Base-by-base conservation (phyloP, 331 rosid species). In the Acacia pycnantha region DNA sequence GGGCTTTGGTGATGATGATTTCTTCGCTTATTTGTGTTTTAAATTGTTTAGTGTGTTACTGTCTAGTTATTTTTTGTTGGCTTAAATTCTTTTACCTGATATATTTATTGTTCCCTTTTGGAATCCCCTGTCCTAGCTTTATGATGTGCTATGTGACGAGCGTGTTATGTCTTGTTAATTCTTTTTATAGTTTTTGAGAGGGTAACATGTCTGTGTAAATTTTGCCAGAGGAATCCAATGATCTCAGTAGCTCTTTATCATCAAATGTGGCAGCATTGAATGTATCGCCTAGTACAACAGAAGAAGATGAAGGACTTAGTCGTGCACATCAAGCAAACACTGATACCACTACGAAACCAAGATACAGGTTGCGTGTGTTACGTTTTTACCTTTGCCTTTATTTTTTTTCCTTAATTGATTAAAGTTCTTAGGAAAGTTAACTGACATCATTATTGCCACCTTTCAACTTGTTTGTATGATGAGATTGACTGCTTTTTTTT, bases 361-460 rank as follows among this genome's bases (percentile, higher is more conserved):
- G 85, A 85, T 88, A 86, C 88, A 90, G 91, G 93, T 90, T 19
- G 13, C n/a, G 66, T 18, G 47, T 47, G 13, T 24, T 29, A 56
- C 56, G 27, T 47, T 21, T 59, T 76, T 46, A 35, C 69, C 15
- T 66, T 2, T 69, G 27, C 61, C 79, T 46, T 24, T 79, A 33
- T 47, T 35, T 41, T 21, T 47, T 50, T 18, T 8, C 58, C 27
- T 58, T 11, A 70, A 4, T 37, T 81, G 14, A 8, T 68, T 53
- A 56, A 37, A 22, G 40, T 70, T 58, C 61, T 31, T 40, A 11
- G 24, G 19, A 54, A 77, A 53, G 73, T 58, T 61, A 50, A 10
- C 8, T 14, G 16, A 11, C 72, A 26, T 75, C 67, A 62, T 53
- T 14, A 33, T 48, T 33, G 31, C 21, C 67, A 40, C 27, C 31